Conservation (phyloP, 768 basidiomycete genomes). For the Boletus barrowsii region DNA sequence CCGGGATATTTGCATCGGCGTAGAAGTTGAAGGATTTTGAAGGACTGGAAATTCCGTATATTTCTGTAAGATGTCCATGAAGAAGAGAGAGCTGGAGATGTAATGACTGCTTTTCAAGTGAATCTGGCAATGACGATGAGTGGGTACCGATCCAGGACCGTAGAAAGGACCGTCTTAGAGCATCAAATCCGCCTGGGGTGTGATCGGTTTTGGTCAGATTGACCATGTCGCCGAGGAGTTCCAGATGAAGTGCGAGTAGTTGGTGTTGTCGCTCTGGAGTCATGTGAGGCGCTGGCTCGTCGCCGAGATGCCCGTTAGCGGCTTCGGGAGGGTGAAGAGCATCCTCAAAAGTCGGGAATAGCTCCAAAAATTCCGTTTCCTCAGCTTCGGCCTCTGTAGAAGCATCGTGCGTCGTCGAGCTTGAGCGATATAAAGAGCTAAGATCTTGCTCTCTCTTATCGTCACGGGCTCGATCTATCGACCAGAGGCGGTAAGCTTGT, state of each 20-base stretch:
- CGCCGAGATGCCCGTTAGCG: background rate
- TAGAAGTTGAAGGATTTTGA: slow-evolving; percentile 69
- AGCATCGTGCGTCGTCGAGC: slow-evolving; percentile 49
- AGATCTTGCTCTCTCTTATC: slow-evolving; percentile 60
- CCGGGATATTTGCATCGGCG: slow-evolving; percentile 65
- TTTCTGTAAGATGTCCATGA: slow-evolving; percentile 35
- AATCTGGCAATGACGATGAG: slow-evolving; percentile 34
- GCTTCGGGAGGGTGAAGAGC: slow-evolving; percentile 34
- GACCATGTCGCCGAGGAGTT: slow-evolving; percentile 32
- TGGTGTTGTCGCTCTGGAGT: slow-evolving; percentile 26
- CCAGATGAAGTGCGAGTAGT: slow-evolving; percentile 49
- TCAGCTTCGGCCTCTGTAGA: slow-evolving; percentile 72
- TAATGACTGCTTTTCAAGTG: slow-evolving; percentile 50
- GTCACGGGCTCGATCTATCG: slow-evolving; percentile 70
- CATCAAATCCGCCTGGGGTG: slow-evolving; percentile 26
- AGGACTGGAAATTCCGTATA: slow-evolving; percentile 25
- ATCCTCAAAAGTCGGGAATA: slow-evolving; percentile 86
- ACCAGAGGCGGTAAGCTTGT: slow-evolving; percentile 77
- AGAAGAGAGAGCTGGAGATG: slow-evolving; percentile 53
- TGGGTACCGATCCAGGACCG: slow-evolving; percentile 32
- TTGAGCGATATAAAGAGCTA: slow-evolving; percentile 73
- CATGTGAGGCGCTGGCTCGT: slow-evolving; percentile 28
- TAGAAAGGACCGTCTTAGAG: slow-evolving; percentile 34
- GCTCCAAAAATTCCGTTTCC: slow-evolving; percentile 73
- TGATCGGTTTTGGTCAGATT: background rate